A percentile compares a stretch with the other conserved stretches of the same genome.
phyloP scores from a whole-genome alignment of 192 early-diverging fungal genomes.

The Dissophora ornata region DNA sequence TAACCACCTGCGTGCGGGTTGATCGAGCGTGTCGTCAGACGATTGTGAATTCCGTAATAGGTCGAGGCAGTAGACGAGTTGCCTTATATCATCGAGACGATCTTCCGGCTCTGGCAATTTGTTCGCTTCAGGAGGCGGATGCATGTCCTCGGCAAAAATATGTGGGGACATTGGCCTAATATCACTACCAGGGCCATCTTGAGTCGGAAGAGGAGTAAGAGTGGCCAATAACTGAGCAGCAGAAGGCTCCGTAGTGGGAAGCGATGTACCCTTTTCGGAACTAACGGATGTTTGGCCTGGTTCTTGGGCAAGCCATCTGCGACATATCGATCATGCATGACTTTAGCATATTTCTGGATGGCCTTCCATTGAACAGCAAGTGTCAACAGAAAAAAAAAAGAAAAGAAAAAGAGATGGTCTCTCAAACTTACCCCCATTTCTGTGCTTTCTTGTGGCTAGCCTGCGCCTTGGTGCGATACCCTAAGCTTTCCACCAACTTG shows the following conservation, averaged over 20 bases:
- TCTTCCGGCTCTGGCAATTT: slow-evolving; percentile 26
- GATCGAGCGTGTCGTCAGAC: not conserved
- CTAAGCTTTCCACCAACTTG: slow-evolving; percentile 12
- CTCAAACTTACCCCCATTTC: slow-evolving; percentile 21
- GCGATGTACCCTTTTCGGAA: too few relatives aligned
- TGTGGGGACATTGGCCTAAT: slow-evolving; percentile 9
- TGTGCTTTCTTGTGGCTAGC: slow-evolving; percentile 27
- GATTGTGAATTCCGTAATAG: slow-evolving; percentile 13
- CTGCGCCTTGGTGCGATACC: slow-evolving; percentile 17
- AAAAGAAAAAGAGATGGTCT: slow-evolving; percentile 8
- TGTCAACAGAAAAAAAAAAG: not conserved
- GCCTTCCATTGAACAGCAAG: too few relatives aligned
- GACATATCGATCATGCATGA: too few relatives aligned
- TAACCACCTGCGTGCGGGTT: slow-evolving; percentile 17
- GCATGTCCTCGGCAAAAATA: slow-evolving; percentile 28
- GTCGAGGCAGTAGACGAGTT: slow-evolving; percentile 35
- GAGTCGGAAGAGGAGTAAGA: not conserved
- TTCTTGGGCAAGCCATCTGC: too few relatives aligned
- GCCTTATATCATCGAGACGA: slow-evolving; percentile 20
- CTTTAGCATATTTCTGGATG: too few relatives aligned
- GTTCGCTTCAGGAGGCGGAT: slow-evolving; percentile 17
- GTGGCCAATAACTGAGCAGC: slow-evolving; percentile 1
- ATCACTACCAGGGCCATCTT: too few relatives aligned
- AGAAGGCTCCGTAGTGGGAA: slow-evolving; percentile 4
- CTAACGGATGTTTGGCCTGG: too few relatives aligned